Base-by-base conservation (phyloP, 2,329 filamentous ascomycete species). In the Diaporthe australafricana region DNA sequence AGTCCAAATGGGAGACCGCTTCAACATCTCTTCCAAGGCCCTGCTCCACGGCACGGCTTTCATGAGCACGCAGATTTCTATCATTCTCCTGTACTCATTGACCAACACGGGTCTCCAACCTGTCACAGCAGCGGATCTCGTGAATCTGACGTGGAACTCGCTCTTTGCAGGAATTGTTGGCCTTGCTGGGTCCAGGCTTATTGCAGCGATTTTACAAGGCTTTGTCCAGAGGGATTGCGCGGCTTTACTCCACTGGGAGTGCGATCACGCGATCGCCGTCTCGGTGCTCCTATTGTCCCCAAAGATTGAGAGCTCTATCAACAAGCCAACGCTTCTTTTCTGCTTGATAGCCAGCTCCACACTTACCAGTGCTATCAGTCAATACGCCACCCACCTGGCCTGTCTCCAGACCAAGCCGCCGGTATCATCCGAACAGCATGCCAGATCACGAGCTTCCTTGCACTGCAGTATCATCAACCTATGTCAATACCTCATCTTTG, bases 291-390 rank as follows among this genome's bases (percentile, higher is more conserved):
- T 5, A 11, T 3, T 45, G 8, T 50, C 53, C 4, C 66, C 66
- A n/a, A 48, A 30, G 1, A 17, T 68, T 14, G 53, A 48, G 14
- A 30, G n/a, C 17, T 48, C 40, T 12, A n/a, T 68, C 5, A 30
- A 68, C 42, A 50, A 38, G 11, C 25, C 32, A 16, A 48, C 12
- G 3, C 2, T 60, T 16, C 27, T 57, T 1, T 40, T 27, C n/a
- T 68, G 66, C n/a, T 5, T 68, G n/a, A 7, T 50, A 16, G n/a
- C 60, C 52, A 60, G 66, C 22, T 68, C 66, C 22, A 48, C 66
- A 1, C 27, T 68, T 20, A 60, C 17, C 12, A 68, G 48, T 30
- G 52, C 66, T 25, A 27, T 50, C n/a, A 32, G 14, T 2, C 66
- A 68, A 50, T 68, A 68, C 8, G 40, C 66, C 35, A 38, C 5